Evolutionary conservation across 768 basidiomycete genomes (phyloP).

Genomic region (Suillus clintonianus): DNA sequence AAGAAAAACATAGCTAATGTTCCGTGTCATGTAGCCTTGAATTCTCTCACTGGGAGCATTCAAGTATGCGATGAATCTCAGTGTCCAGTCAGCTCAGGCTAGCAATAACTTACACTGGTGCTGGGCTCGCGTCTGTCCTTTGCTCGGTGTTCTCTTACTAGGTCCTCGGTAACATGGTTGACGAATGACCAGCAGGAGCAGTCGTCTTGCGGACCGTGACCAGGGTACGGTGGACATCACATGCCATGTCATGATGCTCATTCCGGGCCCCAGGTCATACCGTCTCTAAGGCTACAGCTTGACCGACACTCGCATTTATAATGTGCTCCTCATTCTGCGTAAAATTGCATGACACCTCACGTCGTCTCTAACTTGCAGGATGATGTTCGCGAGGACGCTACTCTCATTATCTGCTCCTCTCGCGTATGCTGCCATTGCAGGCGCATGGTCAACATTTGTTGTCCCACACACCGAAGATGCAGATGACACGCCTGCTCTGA

Average conservation of each 20-base stretch:
- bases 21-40: not conserved
- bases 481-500: slow-evolving; percentile 55
- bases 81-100: not conserved
- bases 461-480: slow-evolving; percentile 49
- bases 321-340: not conserved
- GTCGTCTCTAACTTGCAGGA: not conserved
- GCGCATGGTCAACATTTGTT: slow-evolving; percentile 49
- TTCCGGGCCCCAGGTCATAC: not conserved
- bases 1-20: not conserved
- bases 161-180: not conserved
- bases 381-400: slow-evolving; percentile 1
- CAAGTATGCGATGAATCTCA: not conserved
- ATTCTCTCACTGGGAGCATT: not conserved
- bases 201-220: not conserved
- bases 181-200: not conserved
- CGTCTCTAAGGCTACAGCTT: not conserved
- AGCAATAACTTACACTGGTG: not conserved
- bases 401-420: slow-evolving; percentile 51
- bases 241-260: not conserved
- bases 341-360: not conserved
- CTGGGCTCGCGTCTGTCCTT: not conserved
- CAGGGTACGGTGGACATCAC: not conserved
- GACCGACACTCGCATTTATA: not conserved
- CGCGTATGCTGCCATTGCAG: slow-evolving; percentile 33
- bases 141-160: not conserved